Evolutionary conservation across 768 basidiomycete species (phyloP).

Genomic region (Suillus brevipes): DNA sequence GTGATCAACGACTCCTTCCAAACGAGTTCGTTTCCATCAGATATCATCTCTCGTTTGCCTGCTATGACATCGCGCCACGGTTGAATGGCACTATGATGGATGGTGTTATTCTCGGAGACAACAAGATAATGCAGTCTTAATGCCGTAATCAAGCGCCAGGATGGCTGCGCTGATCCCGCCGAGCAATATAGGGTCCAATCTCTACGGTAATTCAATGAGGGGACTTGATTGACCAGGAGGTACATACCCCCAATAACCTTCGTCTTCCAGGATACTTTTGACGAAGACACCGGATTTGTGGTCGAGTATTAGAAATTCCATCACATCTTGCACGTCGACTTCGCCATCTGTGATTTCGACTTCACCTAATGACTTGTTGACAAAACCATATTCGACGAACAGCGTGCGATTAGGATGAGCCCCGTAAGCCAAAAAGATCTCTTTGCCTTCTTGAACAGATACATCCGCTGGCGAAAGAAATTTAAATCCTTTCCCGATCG

Average conservation of each 20-base stretch:
- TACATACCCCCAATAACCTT: slow-evolving; percentile 85
- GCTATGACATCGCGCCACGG: slow-evolving; percentile 57
- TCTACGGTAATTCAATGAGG: slow-evolving; percentile 38
- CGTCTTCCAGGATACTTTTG: slow-evolving; percentile 51
- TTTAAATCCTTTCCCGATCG: slow-evolving; percentile 47
- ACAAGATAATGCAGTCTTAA: slow-evolving; percentile 64
- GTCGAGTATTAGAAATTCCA: slow-evolving; percentile 52
- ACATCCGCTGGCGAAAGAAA: slow-evolving; percentile 49
- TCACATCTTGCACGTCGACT: slow-evolving; percentile 58
- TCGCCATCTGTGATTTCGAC: slow-evolving; percentile 44
- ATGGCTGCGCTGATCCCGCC: slow-evolving; percentile 68
- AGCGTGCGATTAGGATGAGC: slow-evolving; percentile 73
- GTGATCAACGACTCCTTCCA: slow-evolving; percentile 43
- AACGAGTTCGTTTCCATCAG: slow-evolving; percentile 47
- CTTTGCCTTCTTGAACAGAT: slow-evolving; percentile 50
- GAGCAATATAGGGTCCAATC: slow-evolving; percentile 76
- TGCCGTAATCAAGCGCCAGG: slow-evolving; percentile 73
- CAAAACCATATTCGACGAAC: slow-evolving; percentile 91
- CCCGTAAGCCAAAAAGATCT: slow-evolving; percentile 81
- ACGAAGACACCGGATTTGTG: slow-evolving; percentile 45
- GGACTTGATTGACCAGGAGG: slow-evolving; percentile 6
- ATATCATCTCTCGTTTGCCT: slow-evolving; percentile 46
- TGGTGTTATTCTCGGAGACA: slow-evolving; percentile 27
- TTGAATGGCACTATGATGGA: slow-evolving; percentile 35
- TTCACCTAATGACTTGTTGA: slow-evolving; percentile 39